Percentiles rank a stretch among this genome's conserved stretches.
Conservation (phyloP, 345 rosid species). For the Syzygium grande region DNA sequence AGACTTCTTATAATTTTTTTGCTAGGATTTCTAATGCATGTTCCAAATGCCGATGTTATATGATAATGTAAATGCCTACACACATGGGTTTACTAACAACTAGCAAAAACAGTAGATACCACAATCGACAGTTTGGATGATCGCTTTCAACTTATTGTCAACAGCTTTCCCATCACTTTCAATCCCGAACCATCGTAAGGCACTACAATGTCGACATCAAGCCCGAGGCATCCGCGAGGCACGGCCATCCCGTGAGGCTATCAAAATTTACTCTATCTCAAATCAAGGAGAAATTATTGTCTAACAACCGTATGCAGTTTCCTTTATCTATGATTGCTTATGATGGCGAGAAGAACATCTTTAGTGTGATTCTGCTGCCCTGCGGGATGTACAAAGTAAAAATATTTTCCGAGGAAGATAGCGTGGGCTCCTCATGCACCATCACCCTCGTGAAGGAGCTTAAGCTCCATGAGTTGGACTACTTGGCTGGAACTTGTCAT, state of each 20-base stretch:
- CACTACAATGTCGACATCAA: too few species aligned
- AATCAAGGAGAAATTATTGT: slow-evolving; percentile 44
- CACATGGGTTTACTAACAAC: too few species aligned
- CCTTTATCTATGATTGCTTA: slow-evolving; percentile 61
- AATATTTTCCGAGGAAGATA: slow-evolving; percentile 34
- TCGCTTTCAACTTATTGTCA: slow-evolving; percentile 26
- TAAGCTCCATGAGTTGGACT: slow-evolving; percentile 46
- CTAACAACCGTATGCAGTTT: slow-evolving; percentile 32
- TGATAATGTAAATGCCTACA: too few species aligned
- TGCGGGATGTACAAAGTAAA: slow-evolving; percentile 43
- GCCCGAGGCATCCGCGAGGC: too few species aligned
- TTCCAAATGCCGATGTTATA: too few species aligned
- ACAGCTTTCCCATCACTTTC: slow-evolving; percentile 14
- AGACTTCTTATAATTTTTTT: too few species aligned
- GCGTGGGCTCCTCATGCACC: slow-evolving; percentile 13
- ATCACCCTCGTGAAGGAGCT: slow-evolving; percentile 62
- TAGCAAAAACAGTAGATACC: too few species aligned
- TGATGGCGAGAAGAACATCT: slow-evolving; percentile 81
- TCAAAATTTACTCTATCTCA: slow-evolving; percentile 31
- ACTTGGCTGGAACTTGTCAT: slow-evolving; percentile 19
- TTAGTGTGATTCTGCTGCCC: slow-evolving; percentile 52
- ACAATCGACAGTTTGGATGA: too few species aligned
- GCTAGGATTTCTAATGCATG: too few species aligned
- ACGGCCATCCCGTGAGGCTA: slow-evolving; percentile 27
- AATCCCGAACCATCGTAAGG: too few species aligned